Conservation (phyloP, 768 basidiomycete genomes). For the Mycena capillaripes region DNA sequence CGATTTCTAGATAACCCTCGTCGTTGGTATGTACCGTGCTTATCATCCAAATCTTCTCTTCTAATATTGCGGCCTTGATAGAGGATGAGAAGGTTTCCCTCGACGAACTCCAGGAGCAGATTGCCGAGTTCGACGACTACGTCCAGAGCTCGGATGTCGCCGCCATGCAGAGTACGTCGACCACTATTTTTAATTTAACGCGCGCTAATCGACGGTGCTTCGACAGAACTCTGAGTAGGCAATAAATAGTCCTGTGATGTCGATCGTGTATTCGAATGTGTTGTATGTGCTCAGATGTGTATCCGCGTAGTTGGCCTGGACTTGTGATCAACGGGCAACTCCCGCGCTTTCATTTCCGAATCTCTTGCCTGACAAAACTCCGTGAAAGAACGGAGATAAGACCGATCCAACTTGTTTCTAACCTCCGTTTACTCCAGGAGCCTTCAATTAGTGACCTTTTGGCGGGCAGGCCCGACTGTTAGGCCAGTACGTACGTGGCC, state of each 20-base stretch:
- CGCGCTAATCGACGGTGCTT: neutral
- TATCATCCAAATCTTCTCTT: neutral
- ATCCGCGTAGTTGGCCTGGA: constrained; percentile 12
- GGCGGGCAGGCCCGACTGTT: neutral
- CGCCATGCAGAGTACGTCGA: constrained; percentile 92
- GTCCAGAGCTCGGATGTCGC: constrained; percentile 93
- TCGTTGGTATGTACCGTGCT: constrained; percentile 66
- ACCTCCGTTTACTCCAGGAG: neutral
- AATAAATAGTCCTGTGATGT: constrained; percentile 23
- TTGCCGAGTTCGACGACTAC: constrained; percentile 87
- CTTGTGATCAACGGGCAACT: constrained; percentile 36
- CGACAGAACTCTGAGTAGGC: constrained; percentile 35
- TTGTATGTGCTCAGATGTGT: constrained; percentile 27
- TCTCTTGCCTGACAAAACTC: constrained; percentile 21
- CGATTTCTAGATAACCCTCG: constrained; percentile 61
- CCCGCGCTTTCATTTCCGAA: constrained; percentile 34
- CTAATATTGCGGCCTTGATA: constrained; percentile 44
- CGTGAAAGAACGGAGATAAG: constrained; percentile 35
- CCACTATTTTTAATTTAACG: neutral
- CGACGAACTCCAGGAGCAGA: constrained; percentile 94
- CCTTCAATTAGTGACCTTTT: neutral
- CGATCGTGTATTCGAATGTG: constrained; percentile 25
- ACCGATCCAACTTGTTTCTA: neutral
- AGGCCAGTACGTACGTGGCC: constrained; percentile 22
- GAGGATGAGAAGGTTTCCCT: constrained; percentile 97